Conservation (phyloP, 345 rosid species). For the Sisymbrium irio region DNA sequence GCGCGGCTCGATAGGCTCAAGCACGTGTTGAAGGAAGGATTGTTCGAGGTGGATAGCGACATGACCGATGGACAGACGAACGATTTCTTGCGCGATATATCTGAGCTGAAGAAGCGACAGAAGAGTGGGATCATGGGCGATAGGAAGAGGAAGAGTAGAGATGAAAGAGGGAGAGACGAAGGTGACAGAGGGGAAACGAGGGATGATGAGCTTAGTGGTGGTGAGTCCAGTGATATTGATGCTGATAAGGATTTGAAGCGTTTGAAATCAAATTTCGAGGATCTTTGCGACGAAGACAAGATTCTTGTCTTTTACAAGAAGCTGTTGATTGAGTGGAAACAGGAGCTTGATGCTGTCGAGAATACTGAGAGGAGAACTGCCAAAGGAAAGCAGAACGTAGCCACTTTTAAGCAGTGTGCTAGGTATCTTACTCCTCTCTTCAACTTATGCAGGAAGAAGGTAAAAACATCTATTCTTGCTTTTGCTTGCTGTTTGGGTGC, state of each 20-base stretch:
- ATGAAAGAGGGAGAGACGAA: constrained; percentile 68
- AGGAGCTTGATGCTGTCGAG: constrained; percentile 78
- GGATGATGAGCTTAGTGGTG: constrained; percentile 75
- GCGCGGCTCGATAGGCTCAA: constrained; percentile 84
- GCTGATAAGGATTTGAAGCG: constrained; percentile 79
- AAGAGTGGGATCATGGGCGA: constrained; percentile 71
- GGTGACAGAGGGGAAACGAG: constrained; percentile 63
- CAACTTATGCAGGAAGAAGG: constrained; percentile 99
- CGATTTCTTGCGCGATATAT: constrained; percentile 92
- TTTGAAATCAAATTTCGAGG: constrained; percentile 86
- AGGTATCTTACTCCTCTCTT: constrained; percentile 84
- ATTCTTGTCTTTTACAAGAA: constrained; percentile 88
- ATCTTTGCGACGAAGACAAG: constrained; percentile 88
- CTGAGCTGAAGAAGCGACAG: constrained; percentile 90
- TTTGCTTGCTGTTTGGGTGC: background rate
- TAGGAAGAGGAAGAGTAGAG: constrained; percentile 81
- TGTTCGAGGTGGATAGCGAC: constrained; percentile 91
- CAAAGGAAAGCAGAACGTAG: constrained; percentile 86
- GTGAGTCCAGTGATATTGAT: constrained; percentile 91
- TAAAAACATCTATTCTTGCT: constrained; percentile 25
- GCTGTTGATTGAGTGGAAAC: constrained; percentile 90
- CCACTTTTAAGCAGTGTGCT: constrained; percentile 96
- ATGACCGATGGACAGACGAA: constrained; percentile 95
- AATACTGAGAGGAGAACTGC: constrained; percentile 87
- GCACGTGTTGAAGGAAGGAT: constrained; percentile 73